Evolutionary conservation across 805 yeast genomes (phyloP), one percentile per base, ranked within the genome.

Genomic region (Schwanniomyces yamadae): DNA sequence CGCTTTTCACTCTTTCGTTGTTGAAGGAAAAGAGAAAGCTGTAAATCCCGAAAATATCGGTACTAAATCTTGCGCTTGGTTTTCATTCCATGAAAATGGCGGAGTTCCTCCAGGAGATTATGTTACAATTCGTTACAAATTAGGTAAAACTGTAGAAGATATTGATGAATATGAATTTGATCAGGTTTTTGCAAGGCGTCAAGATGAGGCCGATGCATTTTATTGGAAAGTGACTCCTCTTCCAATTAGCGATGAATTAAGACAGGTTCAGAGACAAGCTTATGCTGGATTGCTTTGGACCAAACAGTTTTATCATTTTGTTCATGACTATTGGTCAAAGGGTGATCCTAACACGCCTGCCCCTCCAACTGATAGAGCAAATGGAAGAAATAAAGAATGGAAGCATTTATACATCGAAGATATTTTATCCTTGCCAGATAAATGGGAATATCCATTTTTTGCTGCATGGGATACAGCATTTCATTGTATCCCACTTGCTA

Each of bases 401-500:
- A 78, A 77, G 50, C 95, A 89, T 59, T 67, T 89, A 58, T 87
- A 87, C 63, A 83, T 85, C 52, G 91, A 87, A 55, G 96, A 89
- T 59, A 75, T 89, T 31, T 69, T 89, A 49, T 85, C 95, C 1
- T 74, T 89, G 70, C 96, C 96, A 2, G 97, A 89, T 57, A 90
- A 88, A 57, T 89, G 95, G 87, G 97, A 89, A 61, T 89, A 89
- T 60, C 96, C 96, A 9, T 89, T 89, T 58, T 89, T 89, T 59
- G 96, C 96, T 11, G 91, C 95, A 3, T 89, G 97, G 97, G 97
- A 89, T 61, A 82, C 95, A 4, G 95, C 96, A 0, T 89, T 89
- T 78, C 97, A 89, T 63, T 85, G 95, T 50, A 77, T 89, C 48
- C 96, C 97, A 9, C 65, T 89, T 44, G 91, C 96, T 4, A 85